A percentile compares a stretch with the other conserved stretches of the same genome.
These are phyloP conservation scores for Acanthamoeba healyi DNA, from an alignment of 208 protist genomes.

Conservation along the genomic window DNA sequence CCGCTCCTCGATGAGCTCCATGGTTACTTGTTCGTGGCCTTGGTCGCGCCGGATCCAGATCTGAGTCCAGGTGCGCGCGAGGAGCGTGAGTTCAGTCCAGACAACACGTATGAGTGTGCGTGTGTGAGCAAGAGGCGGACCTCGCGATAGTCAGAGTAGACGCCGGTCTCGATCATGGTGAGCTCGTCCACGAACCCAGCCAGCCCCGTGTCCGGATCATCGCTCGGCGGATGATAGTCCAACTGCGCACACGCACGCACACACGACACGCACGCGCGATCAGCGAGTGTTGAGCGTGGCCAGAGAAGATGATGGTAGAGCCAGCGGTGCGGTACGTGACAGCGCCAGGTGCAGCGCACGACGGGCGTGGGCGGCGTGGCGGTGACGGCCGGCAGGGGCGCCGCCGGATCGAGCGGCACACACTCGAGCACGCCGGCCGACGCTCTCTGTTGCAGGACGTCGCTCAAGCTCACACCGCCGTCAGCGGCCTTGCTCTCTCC, in stretches of 20 bases:
- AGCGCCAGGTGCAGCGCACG: slow-evolving; percentile 7
- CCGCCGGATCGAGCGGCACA: not conserved
- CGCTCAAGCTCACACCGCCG: not conserved
- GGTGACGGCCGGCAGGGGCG: not conserved
- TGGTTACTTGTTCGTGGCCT: not conserved
- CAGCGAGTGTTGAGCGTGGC: not conserved
- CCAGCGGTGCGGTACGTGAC: not conserved
- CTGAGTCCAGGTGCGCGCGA: not conserved
- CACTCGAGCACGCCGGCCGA: slow-evolving; percentile 34
- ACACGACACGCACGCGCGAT: not conserved
- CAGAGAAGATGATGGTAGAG: too few relatives aligned
- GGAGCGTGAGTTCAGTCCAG: too few relatives aligned
- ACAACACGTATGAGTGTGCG: not conserved
- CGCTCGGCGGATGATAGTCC: slow-evolving; percentile 11
- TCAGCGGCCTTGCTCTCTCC: not conserved
- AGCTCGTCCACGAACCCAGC: not conserved
- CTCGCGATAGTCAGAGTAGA: not conserved
- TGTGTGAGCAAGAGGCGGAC: not conserved
- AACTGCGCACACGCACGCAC: not conserved
- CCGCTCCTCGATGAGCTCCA: slow-evolving; percentile 44
- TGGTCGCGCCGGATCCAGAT: slow-evolving; percentile 19
- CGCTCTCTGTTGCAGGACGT: not conserved
- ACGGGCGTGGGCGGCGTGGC: not conserved
- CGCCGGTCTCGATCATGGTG: slow-evolving; percentile 18
- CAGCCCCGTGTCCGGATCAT: not conserved